Percentiles rank a stretch among this genome's conserved stretches.
Evolutionary conservation across 1,284 basidiomycete genomes (phyloP).

Genomic region (Sporisorium iseilematis-ciliati): DNA sequence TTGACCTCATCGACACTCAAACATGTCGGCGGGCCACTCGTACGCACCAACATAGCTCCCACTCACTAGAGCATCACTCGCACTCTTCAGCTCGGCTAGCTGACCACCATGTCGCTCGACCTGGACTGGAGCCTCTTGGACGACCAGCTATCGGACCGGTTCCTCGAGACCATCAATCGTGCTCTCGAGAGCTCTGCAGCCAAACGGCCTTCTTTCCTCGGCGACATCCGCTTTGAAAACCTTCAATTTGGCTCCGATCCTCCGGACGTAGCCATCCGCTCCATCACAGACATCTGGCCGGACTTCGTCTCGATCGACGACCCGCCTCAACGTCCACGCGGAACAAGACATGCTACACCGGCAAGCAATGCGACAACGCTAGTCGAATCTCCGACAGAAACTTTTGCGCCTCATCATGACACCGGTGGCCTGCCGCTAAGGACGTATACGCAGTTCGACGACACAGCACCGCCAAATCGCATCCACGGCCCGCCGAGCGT

Average conservation of each 20-base stretch:
- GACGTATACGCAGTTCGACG: constrained; percentile 54
- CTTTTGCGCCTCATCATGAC: not conserved
- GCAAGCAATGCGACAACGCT: constrained; percentile 38
- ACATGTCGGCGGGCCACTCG: not conserved
- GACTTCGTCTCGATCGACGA: constrained; percentile 76
- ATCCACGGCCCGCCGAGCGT: constrained; percentile 49
- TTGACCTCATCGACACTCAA: not conserved
- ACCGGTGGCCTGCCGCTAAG: constrained; percentile 26
- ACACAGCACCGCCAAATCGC: constrained; percentile 33
- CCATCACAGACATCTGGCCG: constrained; percentile 91
- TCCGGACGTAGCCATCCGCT: constrained; percentile 89
- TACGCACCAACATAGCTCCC: constrained; percentile 1
- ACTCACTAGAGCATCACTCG: no score
- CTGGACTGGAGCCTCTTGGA: constrained; percentile 75
- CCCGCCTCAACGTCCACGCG: constrained; percentile 28
- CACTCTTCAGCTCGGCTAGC: not conserved
- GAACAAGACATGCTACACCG: constrained; percentile 34
- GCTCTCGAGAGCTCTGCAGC: constrained; percentile 76
- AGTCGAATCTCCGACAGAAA: constrained; percentile 23
- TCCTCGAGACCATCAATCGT: constrained; percentile 83
- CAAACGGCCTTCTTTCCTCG: constrained; percentile 88
- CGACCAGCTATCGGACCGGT: constrained; percentile 77
- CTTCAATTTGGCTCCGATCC: constrained; percentile 86
- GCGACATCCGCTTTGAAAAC: constrained; percentile 84
- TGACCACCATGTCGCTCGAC: constrained; percentile 71